Percentiles rank a stretch among this genome's conserved stretches.
Conservation (phyloP, 2,329 filamentous ascomycete genomes). For the Xylaria multiplex region DNA sequence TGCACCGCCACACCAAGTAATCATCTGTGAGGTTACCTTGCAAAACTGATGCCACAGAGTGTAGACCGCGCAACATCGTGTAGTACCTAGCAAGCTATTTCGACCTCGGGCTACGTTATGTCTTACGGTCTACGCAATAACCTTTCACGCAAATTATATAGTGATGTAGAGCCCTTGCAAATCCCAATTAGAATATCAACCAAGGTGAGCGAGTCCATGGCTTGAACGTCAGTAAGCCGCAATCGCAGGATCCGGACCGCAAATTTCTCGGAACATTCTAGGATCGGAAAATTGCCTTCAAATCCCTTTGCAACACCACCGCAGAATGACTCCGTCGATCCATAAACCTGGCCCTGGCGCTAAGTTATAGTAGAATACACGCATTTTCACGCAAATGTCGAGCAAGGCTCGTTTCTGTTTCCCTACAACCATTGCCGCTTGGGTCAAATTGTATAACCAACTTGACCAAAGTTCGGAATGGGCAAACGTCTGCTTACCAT, state of each 20-base stretch:
- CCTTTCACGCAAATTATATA: background rate
- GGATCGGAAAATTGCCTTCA: constrained; percentile 3
- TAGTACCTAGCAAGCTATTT: constrained; percentile 4
- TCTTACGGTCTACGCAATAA: background rate
- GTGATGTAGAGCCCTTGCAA: background rate
- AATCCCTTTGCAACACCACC: constrained; percentile 13
- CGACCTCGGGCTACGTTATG: background rate
- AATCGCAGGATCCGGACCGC: background rate
- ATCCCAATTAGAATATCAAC: background rate
- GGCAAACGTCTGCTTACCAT: constrained; percentile 67
- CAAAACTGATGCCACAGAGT: no score
- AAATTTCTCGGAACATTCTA: constrained; percentile 3
- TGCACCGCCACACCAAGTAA: background rate
- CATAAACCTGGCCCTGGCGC: constrained; percentile 6
- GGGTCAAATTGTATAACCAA: constrained; percentile 28
- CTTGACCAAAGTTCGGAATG: constrained; percentile 8
- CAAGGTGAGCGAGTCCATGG: background rate
- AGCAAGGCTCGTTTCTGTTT: constrained; percentile 20
- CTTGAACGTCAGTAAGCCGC: background rate
- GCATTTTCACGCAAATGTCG: constrained; percentile 30
- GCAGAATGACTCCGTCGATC: constrained; percentile 16
- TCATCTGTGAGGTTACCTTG: no score
- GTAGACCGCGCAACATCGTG: constrained; percentile 21
- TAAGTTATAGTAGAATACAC: constrained; percentile 37
- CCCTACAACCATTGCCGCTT: constrained; percentile 12